Base-by-base conservation (phyloP, 78 protist species). In the Chrysochromulina tobinii region DNA sequence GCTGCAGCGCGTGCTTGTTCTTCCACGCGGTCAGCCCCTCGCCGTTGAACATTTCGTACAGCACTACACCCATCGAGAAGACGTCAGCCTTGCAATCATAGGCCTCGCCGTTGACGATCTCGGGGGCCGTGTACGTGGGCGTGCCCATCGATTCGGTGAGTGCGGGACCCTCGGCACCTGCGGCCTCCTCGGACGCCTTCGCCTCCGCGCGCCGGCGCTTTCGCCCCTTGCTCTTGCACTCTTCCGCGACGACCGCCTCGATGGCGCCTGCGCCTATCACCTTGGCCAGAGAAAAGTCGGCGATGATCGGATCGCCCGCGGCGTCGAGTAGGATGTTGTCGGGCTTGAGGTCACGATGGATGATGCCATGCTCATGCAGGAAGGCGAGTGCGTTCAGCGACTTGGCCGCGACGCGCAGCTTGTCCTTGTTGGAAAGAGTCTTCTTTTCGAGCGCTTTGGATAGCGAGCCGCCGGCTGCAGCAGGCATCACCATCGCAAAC, bases 311-410 rank as follows among this genome's bases (percentile, higher is more conserved):
- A 11, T 11, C 15, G 73, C 38, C 23, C 17, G 1, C 50, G 0
- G 25, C 21, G 23, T 79, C 23, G 7, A 90, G 68, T 17, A 90
- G 48, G 18, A 90, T 17, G 68, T 90, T 90, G 55, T 72, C 59
- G 2, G 93, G 93, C 73, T 90, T 90, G 17, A 90, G 5, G 61
- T 90, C 93, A 5, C 93, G 87, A n/a, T 90, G 93, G 0, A 90
- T 90, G 38, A 90, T 25, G 77, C 75, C 64, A 57, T 51, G 3
- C 54, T 12, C n/a, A 15, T 77, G 89, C 54, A 77, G 58, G n/a
- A 23, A 50, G 27, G 48, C 75, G 2, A 90, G 50, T 0, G 77
- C 93, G 8, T 15, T n/a, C 21, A 79, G 23, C 6, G 59, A 0
- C 23, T 11, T 20, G 12, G 48, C 9, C 8, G 61, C 75, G 38